Percentiles rank a stretch among this genome's conserved stretches.
These are phyloP conservation scores for Cutaneotrichosporon curvatum DNA, from an alignment of 1,284 basidiomycete species.

Conservation along the genomic window DNA sequence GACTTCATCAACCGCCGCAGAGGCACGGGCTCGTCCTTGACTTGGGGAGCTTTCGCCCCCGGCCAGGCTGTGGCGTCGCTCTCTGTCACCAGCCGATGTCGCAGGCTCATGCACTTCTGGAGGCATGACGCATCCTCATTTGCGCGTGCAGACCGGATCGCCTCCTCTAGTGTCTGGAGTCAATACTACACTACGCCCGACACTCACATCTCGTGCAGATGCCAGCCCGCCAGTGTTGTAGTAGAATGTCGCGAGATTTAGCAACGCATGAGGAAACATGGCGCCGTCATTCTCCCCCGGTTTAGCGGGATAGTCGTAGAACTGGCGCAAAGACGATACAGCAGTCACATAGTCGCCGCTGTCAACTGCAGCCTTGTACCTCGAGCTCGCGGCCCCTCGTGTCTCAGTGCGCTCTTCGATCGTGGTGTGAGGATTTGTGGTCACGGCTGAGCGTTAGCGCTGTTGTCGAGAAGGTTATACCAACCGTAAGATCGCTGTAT, in stretches of 20 bases:
- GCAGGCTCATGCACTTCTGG: conserved; percentile 34
- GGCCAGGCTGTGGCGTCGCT: conserved; percentile 12
- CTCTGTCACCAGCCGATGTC: conserved; percentile 23
- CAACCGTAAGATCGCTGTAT: too few relatives aligned
- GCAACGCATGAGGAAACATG: conserved; percentile 41
- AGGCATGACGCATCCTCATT: conserved; percentile 40
- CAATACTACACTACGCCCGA: background rate
- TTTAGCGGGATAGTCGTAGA: conserved; percentile 32
- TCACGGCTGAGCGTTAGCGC: background rate
- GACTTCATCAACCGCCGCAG: conserved; percentile 19
- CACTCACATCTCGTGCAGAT: conserved; percentile 21
- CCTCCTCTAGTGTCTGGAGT: conserved; percentile 33
- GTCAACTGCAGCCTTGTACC: conserved; percentile 27
- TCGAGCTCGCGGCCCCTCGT: conserved; percentile 5
- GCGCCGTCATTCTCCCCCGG: background rate
- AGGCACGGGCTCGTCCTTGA: conserved; percentile 19
- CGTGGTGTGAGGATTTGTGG: background rate
- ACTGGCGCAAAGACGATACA: conserved; percentile 30
- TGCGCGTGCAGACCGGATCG: conserved; percentile 38
- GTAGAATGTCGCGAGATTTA: conserved; percentile 43
- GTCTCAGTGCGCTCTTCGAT: background rate
- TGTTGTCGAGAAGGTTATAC: too few relatives aligned
- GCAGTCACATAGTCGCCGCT: conserved; percentile 38
- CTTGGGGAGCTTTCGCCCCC: conserved; percentile 13
- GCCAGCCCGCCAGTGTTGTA: conserved; percentile 39